Base-by-base conservation (phyloP, 2,329 filamentous ascomycete genomes). In the Coniochaeta prunicola region DNA sequence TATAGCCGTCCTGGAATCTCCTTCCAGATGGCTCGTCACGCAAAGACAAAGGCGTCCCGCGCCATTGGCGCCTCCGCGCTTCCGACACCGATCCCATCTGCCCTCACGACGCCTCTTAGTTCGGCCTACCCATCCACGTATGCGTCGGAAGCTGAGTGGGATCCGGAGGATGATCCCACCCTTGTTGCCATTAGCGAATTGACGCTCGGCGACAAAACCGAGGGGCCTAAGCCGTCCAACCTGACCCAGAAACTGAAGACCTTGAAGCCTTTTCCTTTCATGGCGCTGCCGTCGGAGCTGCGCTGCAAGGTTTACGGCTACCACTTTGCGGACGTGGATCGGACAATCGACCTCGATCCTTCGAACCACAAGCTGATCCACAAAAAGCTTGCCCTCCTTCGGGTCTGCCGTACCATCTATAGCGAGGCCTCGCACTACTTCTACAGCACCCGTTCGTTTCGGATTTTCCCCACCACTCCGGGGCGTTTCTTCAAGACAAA, bases 401-500 rank as follows among this genome's bases (percentile, higher is more conserved):
- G 83, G 54, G 82, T 83, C 31, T 88, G 82, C 67, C 80, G 77
- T 57, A 80, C 79, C 57, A 74, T 90, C 42, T 82, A 88, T 66
- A 68, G 71, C 17, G 88, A 91, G 70, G 84, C 87, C 1, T 81
- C 83, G 0, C 80, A 86, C 64, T 77, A 80, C 61, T 88, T 90
- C 69, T 91, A 89, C 72, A 82, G 81, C 67, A 79, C 77, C 9
- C 80, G 82, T 57, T 77, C 80, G 0, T 81, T 89, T 57, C 85
- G 87, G 58, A 70, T 92, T 36, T 91, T 91, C 65, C 86, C 87
- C 13, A 85, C 80, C 3, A 76, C 81, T 24, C 81, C 81, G 5
- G 85, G 85, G 50, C 79, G 81, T 40, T 86, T 87, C 72, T 89
- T 89, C 76, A 88, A 90, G 73, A 86, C 85, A 31, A 90, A 90